Percentiles rank a stretch among this genome's conserved stretches.
phyloP scores from a whole-genome alignment of 768 basidiomycete species.

The Daedaleopsis sinensis region DNA sequence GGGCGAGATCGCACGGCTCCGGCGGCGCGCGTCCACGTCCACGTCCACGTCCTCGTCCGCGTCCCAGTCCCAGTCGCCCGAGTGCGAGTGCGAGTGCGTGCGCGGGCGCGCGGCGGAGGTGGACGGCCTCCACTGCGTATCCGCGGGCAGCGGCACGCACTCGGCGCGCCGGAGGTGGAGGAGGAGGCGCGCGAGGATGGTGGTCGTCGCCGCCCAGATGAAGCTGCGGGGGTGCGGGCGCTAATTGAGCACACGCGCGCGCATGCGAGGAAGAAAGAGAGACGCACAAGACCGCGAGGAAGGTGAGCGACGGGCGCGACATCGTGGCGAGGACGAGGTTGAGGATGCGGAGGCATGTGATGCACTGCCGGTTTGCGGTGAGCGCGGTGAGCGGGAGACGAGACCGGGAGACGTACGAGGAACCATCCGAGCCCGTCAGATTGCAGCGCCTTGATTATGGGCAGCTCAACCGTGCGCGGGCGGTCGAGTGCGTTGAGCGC shows the following conservation, averaged over 20 bases:
- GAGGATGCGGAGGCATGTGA: conserved; percentile 29
- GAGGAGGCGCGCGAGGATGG: conserved; percentile 37
- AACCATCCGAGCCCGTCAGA: conserved; percentile 41
- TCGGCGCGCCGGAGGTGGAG: conserved; percentile 36
- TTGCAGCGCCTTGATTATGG: conserved; percentile 34
- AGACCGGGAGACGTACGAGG: conserved; percentile 31
- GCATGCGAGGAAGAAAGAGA: neutral
- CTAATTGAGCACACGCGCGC: neutral
- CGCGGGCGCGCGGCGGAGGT: neutral
- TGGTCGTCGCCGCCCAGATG: conserved; percentile 39
- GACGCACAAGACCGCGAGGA: conserved; percentile 35
- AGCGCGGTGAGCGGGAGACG: neutral
- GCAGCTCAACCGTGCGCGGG: conserved; percentile 32
- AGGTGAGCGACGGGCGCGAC: conserved; percentile 26
- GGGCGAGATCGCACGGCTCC: conserved; percentile 9
- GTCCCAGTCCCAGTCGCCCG: neutral
- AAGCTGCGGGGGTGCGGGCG: conserved; percentile 26
- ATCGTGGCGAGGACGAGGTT: conserved; percentile 31
- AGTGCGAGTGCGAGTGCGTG: neutral
- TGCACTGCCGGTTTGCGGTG: conserved; percentile 17
- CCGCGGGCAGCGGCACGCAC: neutral
- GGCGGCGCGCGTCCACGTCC: neutral
- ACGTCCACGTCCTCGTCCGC: too few species aligned
- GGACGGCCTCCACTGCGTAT: too few species aligned
- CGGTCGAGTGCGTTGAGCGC: conserved; percentile 39